Evolutionary conservation across 495 filamentous ascomycete species (phyloP).

Genomic region (Neurospora africana): DNA sequence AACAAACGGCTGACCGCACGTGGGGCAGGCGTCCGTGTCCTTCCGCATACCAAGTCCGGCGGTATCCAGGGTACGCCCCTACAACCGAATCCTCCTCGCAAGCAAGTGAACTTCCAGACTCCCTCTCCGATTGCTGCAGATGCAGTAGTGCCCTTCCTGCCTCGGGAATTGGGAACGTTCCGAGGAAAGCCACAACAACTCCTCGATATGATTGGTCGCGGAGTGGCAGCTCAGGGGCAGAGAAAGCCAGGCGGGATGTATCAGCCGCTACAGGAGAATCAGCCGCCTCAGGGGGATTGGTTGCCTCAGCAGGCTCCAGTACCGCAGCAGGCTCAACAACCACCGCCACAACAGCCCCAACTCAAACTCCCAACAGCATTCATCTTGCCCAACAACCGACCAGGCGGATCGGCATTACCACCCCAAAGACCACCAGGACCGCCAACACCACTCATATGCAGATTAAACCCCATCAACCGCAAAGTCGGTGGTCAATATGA

Average conservation of each 20-base stretch:
- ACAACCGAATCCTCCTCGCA: background rate
- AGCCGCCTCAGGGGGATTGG: background rate
- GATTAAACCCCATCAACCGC: background rate
- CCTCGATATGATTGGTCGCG: background rate
- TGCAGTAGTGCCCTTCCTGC: background rate
- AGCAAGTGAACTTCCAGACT: background rate
- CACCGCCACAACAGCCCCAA: background rate
- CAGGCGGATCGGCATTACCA: background rate
- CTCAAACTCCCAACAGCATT: background rate
- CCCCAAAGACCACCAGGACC: background rate
- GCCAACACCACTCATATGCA: background rate
- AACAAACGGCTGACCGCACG: background rate
- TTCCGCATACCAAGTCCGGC: background rate
- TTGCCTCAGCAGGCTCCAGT: background rate
- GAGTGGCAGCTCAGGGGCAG: background rate
- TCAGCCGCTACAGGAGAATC: background rate
- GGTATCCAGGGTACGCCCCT: background rate
- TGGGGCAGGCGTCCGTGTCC: background rate
- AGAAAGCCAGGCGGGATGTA: background rate
- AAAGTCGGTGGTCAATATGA: background rate
- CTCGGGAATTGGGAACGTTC: background rate
- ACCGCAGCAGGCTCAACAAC: background rate
- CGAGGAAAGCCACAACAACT: background rate
- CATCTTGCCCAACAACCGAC: background rate
- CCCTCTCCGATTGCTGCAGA: background rate